These are phyloP conservation scores for Extremus antarcticus DNA, from an alignment of 495 filamentous ascomycete genomes.

Conservation along the genomic window DNA sequence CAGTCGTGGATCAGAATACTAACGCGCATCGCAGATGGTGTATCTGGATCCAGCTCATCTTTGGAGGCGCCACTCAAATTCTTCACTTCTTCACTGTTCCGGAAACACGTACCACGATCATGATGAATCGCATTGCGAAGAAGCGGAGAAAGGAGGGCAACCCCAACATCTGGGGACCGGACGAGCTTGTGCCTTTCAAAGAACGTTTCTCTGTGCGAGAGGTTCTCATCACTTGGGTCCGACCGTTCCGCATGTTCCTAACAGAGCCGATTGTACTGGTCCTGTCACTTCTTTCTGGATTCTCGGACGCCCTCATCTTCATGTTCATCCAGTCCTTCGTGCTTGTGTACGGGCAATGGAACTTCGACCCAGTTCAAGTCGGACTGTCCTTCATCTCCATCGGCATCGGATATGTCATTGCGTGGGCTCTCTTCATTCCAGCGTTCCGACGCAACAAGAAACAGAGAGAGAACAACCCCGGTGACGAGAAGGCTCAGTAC, in stretches of 20 bases:
- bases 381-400: conserved; percentile 57
- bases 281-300: conserved; percentile 62
- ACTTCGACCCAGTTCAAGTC: conserved; percentile 42
- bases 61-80: conserved; percentile 54
- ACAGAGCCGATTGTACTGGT: conserved; percentile 65
- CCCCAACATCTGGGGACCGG: conserved; percentile 50
- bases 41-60: conserved; percentile 72
- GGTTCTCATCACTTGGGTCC: conserved; percentile 49
- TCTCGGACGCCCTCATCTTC: conserved; percentile 73
- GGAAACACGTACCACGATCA: conserved; percentile 56
- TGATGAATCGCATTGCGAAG: conserved; percentile 57
- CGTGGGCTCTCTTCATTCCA: conserved; percentile 53
- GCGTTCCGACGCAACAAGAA: conserved; percentile 48
- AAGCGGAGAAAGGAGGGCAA: conserved; percentile 48
- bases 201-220: conserved; percentile 49
- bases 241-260: conserved; percentile 67
- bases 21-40: conserved; percentile 41
- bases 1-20: background rate
- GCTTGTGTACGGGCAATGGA: conserved; percentile 55
- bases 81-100: conserved; percentile 57
- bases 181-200: conserved; percentile 47
- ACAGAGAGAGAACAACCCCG: conserved; percentile 39
- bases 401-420: conserved; percentile 53
- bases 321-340: conserved; percentile 60
- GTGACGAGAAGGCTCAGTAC: conserved; percentile 50